Base-by-base conservation (phyloP, 306 rosid species). In the Citrullus colocynthis region DNA sequence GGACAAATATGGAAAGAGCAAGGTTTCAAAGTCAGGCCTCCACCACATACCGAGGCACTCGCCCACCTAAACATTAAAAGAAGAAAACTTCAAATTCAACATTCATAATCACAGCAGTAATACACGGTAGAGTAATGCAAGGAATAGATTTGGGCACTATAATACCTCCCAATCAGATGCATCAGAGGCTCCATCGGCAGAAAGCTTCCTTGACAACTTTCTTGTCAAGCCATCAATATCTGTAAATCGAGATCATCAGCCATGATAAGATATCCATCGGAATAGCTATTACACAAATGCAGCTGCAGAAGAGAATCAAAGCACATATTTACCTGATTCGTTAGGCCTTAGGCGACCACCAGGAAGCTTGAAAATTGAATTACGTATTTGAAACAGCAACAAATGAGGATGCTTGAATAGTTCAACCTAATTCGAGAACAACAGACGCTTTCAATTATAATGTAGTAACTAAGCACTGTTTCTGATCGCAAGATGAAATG, bases 21-120 rank as follows among this genome's bases (percentile, higher is more conserved):
- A 80, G n/a, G 96, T 80, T 78, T 89, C 96, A 16, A 90, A 94
- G 80, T 92, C 92, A 56, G 90, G 85, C 72, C 87, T 89, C 97
- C 97, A 90, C 97, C 95, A 92, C 88, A 84, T 87, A 78, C 94
- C 98, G 72, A 94, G 93, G 78, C 93, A 89, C 77, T 92, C 96
- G 20, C 91, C 90, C 49, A 94, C 95, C 98, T 94, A 75, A 61
- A 78, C 37, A 77, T 77, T 37, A 24, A 75, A 73, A 62, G 61
- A 54, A 60, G 65, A 16, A 28, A 30, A 45, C 17, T 7, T 20
- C 4, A 37, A 36, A 37, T 36, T 21, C 37, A 57, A 12, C 79
- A 21, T 52, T 34, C 17, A 59, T 1, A 36, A 36, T 56, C 6
- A 0, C 45, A 75, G 44, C n/a, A 55, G 49, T 34, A 54, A 74